Evolutionary conservation across 345 rosid genomes (phyloP), one percentile per base, ranked within the genome.

Genomic region (Euphorbia peplus): DNA sequence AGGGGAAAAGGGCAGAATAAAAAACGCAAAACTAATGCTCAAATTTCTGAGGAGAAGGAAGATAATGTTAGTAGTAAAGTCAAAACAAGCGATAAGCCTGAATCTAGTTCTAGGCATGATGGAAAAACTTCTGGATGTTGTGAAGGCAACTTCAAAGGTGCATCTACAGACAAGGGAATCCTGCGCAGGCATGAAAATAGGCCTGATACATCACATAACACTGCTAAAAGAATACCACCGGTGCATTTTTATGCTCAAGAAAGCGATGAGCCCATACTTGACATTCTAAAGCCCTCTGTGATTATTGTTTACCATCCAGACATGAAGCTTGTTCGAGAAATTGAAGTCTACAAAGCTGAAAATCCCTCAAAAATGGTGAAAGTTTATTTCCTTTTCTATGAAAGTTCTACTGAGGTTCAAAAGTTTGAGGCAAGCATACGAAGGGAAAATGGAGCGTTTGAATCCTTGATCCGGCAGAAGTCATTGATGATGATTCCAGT

Each of bases 361-460:
- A 90, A 95, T 84, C 93, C 96, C 74, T 81, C 80, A 44, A 82
- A 65, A 70, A 82, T 73, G 76, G 72, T 95, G 79, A 95, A 86
- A 80, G 93, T 95, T 66, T 91, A 88, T 82, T 95, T 95, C 78
- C 86, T 91, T 60, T 95, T 95, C 73, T 95, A 91, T 61, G 99
- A 95, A 79, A 88, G 83, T 70, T 91, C 99, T 28, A 85, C 96
- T 10, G 99, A 95, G 80, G 95, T 78, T 28, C 96, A 86, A 77
- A 95, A 91, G 80, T 95, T 95, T 63, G 98, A 95, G 80, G 98
- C 99, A 67, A 88, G 96, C 70, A 91, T 95, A 55, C 90, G 88
- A 29, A 86, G 89, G 73, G 98, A 95, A 78, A 90, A 95, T 80
- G 88, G 88, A 69, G 97, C 99, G 14, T 95, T 91, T 81, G 99